Percentiles rank a stretch among this genome's conserved stretches.
Conservation (phyloP, 176 grass and related monocot genomes). For the Metroxylon sagu region DNA sequence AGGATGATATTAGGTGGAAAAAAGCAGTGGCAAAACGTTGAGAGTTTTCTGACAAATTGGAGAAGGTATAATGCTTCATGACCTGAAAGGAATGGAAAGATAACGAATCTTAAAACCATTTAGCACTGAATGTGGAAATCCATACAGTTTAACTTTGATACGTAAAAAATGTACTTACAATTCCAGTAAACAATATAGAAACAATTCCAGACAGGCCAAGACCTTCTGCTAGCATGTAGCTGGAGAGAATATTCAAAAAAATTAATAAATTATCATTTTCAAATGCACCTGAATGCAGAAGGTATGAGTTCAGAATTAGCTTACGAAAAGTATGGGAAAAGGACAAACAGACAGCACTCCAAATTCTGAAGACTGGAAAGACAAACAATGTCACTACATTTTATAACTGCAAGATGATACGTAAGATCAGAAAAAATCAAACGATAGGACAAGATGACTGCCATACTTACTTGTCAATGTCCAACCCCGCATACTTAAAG, state of each 20-base stretch:
- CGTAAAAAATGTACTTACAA: slow-evolving; percentile 45
- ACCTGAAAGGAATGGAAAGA: slow-evolving; percentile 45
- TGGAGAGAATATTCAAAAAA: slow-evolving; percentile 31
- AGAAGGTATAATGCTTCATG: slow-evolving; percentile 97
- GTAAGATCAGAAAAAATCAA: slow-evolving; percentile 2
- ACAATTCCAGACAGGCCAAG: slow-evolving; percentile 97
- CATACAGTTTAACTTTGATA: neutral
- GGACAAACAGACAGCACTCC: slow-evolving; percentile 98
- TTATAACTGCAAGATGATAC: slow-evolving; percentile 7
- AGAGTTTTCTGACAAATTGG: slow-evolving; percentile 93
- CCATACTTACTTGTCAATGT: slow-evolving; percentile 88
- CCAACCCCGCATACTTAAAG: slow-evolving; percentile 97
- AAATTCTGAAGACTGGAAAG: slow-evolving; percentile 83
- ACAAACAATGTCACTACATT: slow-evolving; percentile 21
- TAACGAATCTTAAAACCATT: slow-evolving; percentile 1
- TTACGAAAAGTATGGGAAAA: slow-evolving; percentile 99
- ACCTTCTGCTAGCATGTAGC: slow-evolving; percentile 99
- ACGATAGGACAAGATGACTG: slow-evolving; percentile 9
- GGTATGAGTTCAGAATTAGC: slow-evolving; percentile 21
- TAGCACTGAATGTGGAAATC: slow-evolving; percentile 17
- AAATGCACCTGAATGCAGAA: neutral
- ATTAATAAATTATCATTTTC: slow-evolving; percentile 11
- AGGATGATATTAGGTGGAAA: slow-evolving; percentile 91
- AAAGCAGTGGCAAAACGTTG: slow-evolving; percentile 85
- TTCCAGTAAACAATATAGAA: slow-evolving; percentile 96